Base-by-base conservation (phyloP, 305 asterid species). In the Fraxinus latifolia region DNA sequence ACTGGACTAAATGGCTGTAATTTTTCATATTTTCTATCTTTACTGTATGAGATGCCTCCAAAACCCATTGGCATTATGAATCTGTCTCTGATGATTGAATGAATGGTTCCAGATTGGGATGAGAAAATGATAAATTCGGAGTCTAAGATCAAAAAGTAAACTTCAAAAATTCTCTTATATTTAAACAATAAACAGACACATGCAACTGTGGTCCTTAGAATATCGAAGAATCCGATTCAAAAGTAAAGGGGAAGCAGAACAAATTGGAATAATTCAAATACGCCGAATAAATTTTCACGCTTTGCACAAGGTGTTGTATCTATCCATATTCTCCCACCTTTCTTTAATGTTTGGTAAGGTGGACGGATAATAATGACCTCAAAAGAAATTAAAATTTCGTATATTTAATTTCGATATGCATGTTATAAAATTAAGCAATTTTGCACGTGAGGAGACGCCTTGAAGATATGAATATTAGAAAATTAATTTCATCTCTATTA, bases 61-160 rank as follows among this genome's bases (percentile, higher is more conserved):
- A 53, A 53, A 5, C 23, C 65, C 25, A 8, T 60, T 19, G 71
- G 15, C 32, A 60, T 60, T 60, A 60, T 60, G 32, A 60, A 60
- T 21, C 15, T 60, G 32, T 21, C 71, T 15, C 5, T 21, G 71
- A 60, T 60, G 15, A 60, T 60, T 72, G 74, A 65, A 81, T 53
- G 72, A 60, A 72, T 67, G 53, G 77, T 39, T 77, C 23, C 34
- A 23, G 83, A 62, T 31, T 76, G 80, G 77, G 77, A 39, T 73
- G 62, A 53, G 62, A 53, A 15, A 50, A 15, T 15, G 60, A 50
- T 50, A 50, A 50, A 50, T 50, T 50, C n/a, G 60, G 60, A 15
- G 60, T 50, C 7, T 15, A 50, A 50, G 21, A 50, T 50, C 60
- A 50, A 50, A 50, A 50, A 50, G 21, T n/a, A 23, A 3, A 53